Evolutionary conservation across 2,329 filamentous ascomycete genomes (phyloP).

Genomic region (Fusarium domesticum): DNA sequence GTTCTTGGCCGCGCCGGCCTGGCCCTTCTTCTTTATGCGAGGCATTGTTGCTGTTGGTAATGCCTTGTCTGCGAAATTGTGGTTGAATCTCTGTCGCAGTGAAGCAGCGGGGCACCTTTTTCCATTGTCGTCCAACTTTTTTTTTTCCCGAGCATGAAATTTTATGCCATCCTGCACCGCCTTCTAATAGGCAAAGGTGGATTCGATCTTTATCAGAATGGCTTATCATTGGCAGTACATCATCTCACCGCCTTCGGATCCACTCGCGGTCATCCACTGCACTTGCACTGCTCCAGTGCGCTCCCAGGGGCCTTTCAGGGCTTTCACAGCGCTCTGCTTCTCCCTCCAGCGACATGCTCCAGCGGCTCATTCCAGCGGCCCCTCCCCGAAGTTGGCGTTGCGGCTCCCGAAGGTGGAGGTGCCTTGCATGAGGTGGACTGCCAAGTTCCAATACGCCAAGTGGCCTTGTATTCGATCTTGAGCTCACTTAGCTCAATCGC

Average conservation of each 20-base stretch:
- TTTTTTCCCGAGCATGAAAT: constrained; percentile 33
- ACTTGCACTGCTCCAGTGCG: no score
- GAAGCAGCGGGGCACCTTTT: constrained; percentile 35
- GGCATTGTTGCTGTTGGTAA: constrained; percentile 51
- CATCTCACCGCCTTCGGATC: constrained; percentile 25
- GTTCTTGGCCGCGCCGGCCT: constrained; percentile 92
- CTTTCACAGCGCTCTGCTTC: constrained; percentile 12
- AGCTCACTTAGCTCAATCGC: constrained; percentile 2
- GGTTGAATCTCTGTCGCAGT: constrained; percentile 18
- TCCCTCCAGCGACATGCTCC: constrained; percentile 4
- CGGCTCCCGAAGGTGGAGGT: constrained; percentile 12
- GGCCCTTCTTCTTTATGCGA: constrained; percentile 88
- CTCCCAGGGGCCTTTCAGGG: constrained; percentile 14
- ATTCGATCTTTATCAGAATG: constrained; percentile 7
- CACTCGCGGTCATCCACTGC: neutral
- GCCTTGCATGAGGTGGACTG: constrained; percentile 2
- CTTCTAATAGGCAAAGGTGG: constrained; percentile 6
- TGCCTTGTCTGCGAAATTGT: constrained; percentile 10
- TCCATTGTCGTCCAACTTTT: constrained; percentile 33
- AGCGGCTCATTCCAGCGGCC: constrained; percentile 22
- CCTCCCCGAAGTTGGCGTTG: constrained; percentile 13
- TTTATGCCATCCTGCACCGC: constrained; percentile 37
- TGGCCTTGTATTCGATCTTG: constrained; percentile 31
- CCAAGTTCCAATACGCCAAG: constrained; percentile 31
- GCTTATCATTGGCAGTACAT: constrained; percentile 3